Evolutionary conservation across 2,329 filamentous ascomycete species (phyloP).

Genomic region (Colletotrichum sp.): DNA sequence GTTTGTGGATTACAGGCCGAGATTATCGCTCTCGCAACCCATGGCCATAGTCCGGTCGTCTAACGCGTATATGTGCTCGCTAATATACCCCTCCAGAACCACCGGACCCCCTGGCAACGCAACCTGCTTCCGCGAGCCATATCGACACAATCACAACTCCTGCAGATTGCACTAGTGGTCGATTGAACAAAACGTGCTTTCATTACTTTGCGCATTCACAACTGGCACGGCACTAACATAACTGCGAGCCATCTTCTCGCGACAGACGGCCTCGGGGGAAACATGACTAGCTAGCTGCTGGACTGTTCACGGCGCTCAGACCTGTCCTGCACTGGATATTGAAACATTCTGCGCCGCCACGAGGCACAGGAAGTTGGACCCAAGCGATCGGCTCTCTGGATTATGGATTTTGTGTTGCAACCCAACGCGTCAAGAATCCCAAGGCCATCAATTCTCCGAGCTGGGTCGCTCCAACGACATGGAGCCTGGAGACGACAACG

Average conservation of each 20-base stretch:
- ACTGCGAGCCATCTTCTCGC: not conserved
- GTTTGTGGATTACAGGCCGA: constrained; percentile 35
- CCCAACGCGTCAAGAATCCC: constrained; percentile 1
- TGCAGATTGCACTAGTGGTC: not conserved
- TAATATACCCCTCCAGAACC: constrained; percentile 35
- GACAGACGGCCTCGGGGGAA: not conserved
- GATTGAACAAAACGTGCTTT: not conserved
- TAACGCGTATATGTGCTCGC: constrained; percentile 40
- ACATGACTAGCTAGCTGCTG: not conserved
- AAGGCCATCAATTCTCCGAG: constrained; percentile 17
- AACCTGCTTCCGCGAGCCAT: constrained; percentile 8
- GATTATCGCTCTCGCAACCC: constrained; percentile 35
- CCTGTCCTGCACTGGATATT: not conserved
- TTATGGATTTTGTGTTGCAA: constrained; percentile 7
- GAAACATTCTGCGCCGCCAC: constrained; percentile 3
- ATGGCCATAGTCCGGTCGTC: constrained; percentile 33
- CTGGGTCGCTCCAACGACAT: constrained; percentile 11
- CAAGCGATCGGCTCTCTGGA: not conserved
- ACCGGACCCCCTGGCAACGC: constrained; percentile 10
- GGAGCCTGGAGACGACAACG: constrained; percentile 14
- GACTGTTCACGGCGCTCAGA: not conserved
- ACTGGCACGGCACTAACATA: not conserved
- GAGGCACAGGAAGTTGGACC: not conserved
- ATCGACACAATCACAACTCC: not conserved
- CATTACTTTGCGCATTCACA: not conserved